A percentile compares a stretch with the other conserved stretches of the same genome.
Evolutionary conservation across 371 early-diverging fungal species (phyloP).

Genomic region (Scutellospora calospora): DNA sequence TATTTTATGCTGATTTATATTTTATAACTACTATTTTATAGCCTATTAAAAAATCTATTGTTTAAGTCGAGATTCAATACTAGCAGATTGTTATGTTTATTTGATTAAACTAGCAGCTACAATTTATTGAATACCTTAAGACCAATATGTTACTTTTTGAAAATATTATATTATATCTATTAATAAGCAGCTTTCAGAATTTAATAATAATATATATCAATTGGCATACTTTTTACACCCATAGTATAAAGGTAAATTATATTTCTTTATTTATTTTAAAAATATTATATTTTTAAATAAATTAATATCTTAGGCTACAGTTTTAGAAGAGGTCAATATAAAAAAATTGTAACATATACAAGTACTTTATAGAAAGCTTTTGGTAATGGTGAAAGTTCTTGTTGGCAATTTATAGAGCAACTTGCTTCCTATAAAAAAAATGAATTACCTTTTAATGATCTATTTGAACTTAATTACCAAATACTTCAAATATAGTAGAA

Average conservation of each 20-base stretch:
- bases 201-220: neutral
- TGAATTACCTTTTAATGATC: neutral
- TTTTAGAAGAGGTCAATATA: neutral
- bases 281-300: neutral
- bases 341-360: neutral
- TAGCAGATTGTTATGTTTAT: neutral
- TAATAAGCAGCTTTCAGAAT: neutral
- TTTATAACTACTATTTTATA: no score
- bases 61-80: neutral
- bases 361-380: neutral
- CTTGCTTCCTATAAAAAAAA: neutral
- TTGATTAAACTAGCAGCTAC: neutral
- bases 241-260: neutral
- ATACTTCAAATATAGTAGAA: neutral
- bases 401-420: neutral
- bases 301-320: neutral
- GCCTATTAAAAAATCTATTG: neutral
- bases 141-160: no score
- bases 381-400: neutral
- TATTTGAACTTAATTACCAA: neutral
- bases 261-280: neutral
- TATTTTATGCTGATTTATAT: no score
- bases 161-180: no score
- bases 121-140: neutral
- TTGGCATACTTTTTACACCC: neutral